Percentiles rank a stretch among this genome's conserved stretches.
Evolutionary conservation across 177 flowering plant genomes (phyloP).

Genomic region (Vitis hybrid): DNA sequence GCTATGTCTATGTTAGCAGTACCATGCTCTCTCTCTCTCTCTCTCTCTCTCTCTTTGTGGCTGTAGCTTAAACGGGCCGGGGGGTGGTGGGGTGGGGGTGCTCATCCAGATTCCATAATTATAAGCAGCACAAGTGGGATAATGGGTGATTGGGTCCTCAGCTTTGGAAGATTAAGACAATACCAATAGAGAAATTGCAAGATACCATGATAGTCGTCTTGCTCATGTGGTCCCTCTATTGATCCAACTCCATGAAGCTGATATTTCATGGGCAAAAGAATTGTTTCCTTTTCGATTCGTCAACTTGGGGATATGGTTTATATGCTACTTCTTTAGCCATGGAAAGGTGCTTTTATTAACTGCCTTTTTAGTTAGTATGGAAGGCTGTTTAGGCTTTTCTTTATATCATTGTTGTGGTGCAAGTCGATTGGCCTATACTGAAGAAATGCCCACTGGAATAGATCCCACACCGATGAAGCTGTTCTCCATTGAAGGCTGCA

Average conservation of each 20-base stretch:
- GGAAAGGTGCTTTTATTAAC: slow-evolving; percentile 12
- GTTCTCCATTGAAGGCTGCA: background rate
- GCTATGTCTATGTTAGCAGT: too few species aligned
- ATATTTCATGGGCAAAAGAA: slow-evolving; percentile 18
- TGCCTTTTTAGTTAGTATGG: slow-evolving; percentile 1
- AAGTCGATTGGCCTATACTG: too few species aligned
- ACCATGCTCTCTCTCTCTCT: slow-evolving; percentile 1
- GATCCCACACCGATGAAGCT: background rate
- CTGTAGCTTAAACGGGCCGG: background rate
- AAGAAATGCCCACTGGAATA: background rate
- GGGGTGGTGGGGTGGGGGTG: too few species aligned
- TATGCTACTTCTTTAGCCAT: slow-evolving; percentile 19
- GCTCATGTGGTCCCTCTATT: slow-evolving; percentile 22
- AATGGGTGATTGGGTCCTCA: slow-evolving; percentile 10
- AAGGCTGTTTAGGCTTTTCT: too few species aligned
- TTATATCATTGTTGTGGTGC: too few species aligned
- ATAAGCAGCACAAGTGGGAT: slow-evolving; percentile 8
- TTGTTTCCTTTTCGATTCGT: slow-evolving; percentile 19
- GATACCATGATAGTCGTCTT: slow-evolving; percentile 2
- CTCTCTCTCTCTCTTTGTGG: slow-evolving; percentile 1
- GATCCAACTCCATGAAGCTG: slow-evolving; percentile 16
- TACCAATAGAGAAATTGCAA: slow-evolving; percentile 6
- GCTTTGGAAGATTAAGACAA: slow-evolving; percentile 24
- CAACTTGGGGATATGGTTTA: slow-evolving; percentile 22
- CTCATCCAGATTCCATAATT: background rate